Percentiles rank a stretch among this genome's conserved stretches.
Conservation (phyloP, 1,284 basidiomycete species). For the Cutaneotrichosporon arboriforme region DNA sequence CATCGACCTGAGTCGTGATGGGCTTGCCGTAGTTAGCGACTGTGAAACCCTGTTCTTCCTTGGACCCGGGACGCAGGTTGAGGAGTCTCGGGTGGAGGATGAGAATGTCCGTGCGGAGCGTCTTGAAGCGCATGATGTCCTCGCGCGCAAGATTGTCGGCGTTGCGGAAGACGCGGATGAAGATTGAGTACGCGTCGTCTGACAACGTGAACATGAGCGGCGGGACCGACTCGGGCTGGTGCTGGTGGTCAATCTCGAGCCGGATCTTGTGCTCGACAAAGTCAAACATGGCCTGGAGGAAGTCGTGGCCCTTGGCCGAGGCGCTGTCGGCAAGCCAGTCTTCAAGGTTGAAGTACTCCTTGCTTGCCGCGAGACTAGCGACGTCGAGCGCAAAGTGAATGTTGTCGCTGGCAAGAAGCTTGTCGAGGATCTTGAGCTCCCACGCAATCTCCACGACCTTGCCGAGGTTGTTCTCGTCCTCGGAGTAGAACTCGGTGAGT, state of each 20-base stretch:
- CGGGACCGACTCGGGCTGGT: constrained; percentile 60
- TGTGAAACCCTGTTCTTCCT: constrained; percentile 84
- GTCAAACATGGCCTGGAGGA: constrained; percentile 76
- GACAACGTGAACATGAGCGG: constrained; percentile 35
- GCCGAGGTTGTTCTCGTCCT: constrained; percentile 87
- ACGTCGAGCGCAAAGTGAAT: constrained; percentile 87
- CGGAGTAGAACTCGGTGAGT: constrained; percentile 85
- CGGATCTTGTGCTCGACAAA: constrained; percentile 90
- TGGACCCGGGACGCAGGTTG: constrained; percentile 83
- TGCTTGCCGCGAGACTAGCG: constrained; percentile 82
- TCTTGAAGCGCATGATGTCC: constrained; percentile 83
- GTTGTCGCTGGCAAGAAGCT: constrained; percentile 77
- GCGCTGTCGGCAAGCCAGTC: constrained; percentile 92
- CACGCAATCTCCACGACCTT: constrained; percentile 92
- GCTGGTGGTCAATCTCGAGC: constrained; percentile 69
- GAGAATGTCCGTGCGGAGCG: constrained; percentile 87
- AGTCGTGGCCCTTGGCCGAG: constrained; percentile 70
- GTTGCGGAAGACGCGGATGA: constrained; percentile 74
- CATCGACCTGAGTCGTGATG: constrained; percentile 87
- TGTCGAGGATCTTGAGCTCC: constrained; percentile 86
- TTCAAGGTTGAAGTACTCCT: constrained; percentile 91
- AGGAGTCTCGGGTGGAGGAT: constrained; percentile 96
- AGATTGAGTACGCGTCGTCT: constrained; percentile 75
- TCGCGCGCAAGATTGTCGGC: constrained; percentile 52
- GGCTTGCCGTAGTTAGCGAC: constrained; percentile 84